Evolutionary conservation across 2,329 filamentous ascomycete species (phyloP).

Genomic region (Volutella citrinella): DNA sequence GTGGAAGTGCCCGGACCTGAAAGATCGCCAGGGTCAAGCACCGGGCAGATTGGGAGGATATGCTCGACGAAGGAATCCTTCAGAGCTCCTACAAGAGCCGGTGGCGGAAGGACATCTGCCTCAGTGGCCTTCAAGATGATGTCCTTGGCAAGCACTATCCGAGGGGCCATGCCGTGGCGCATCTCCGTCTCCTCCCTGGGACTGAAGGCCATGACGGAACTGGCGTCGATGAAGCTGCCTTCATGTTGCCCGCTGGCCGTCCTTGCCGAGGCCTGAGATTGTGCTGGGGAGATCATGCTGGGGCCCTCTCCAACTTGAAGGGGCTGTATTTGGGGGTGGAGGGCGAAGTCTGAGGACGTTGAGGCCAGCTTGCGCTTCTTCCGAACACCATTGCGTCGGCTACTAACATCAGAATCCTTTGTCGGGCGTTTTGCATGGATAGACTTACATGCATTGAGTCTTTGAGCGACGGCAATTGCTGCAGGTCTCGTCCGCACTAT

Average conservation of each 20-base stretch:
- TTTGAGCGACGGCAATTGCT: conserved; percentile 5
- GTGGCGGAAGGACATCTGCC: conserved; percentile 1
- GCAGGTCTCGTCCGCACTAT: conserved; percentile 1
- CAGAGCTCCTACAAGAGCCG: conserved; percentile 1
- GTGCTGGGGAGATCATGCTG: too few species aligned
- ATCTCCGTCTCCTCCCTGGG: too few species aligned
- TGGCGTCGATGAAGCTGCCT: too few species aligned
- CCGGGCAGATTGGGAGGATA: conserved; percentile 1
- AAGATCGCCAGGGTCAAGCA: conserved; percentile 2
- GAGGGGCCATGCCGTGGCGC: too few species aligned
- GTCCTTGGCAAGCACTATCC: background rate
- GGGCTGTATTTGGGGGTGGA: too few species aligned
- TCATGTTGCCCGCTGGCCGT: too few species aligned
- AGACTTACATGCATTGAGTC: conserved; percentile 5
- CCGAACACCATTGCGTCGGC: conserved; percentile 6
- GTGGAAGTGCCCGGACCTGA: background rate
- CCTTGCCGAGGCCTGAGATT: too few species aligned
- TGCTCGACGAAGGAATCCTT: conserved; percentile 4
- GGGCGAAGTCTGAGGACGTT: background rate
- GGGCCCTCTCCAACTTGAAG: too few species aligned
- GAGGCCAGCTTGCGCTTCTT: conserved; percentile 1
- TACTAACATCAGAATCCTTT: background rate
- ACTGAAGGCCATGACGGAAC: too few species aligned
- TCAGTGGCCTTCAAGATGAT: conserved; percentile 1
- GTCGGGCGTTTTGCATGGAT: background rate